These are phyloP conservation scores for Metarhizium sp. DNA, from an alignment of 2,329 filamentous ascomycete species.

Conservation along the genomic window DNA sequence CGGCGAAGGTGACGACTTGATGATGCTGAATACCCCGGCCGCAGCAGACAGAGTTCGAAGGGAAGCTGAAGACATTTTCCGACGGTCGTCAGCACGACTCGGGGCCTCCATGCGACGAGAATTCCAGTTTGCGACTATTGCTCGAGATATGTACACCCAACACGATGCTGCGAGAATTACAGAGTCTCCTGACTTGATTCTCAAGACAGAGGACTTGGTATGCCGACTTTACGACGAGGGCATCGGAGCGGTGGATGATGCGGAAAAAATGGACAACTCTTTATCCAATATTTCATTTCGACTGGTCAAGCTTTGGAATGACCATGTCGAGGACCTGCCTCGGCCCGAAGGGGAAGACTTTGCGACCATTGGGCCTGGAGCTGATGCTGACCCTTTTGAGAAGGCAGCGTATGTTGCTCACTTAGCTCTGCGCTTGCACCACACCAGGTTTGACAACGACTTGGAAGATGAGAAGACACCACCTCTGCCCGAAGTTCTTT, in stretches of 20 bases:
- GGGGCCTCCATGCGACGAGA: constrained; percentile 35
- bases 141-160: constrained; percentile 55
- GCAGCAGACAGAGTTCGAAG: constrained; percentile 41
- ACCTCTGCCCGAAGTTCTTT: constrained; percentile 65
- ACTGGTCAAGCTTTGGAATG: constrained; percentile 47
- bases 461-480: constrained; percentile 30
- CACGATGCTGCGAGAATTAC: constrained; percentile 49
- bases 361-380: constrained; percentile 56
- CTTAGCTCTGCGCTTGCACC: constrained; percentile 69
- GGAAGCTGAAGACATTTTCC: constrained; percentile 48
- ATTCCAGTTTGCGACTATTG: constrained; percentile 60
- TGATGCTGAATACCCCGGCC: constrained; percentile 46
- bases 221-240: constrained; percentile 55
- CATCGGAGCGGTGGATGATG: constrained; percentile 45
- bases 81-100: constrained; percentile 39
- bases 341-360: constrained; percentile 42
- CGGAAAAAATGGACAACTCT: constrained; percentile 45
- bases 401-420: constrained; percentile 74
- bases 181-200: constrained; percentile 63
- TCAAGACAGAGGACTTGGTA: constrained; percentile 66
- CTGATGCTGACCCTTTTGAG: constrained; percentile 52
- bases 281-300: constrained; percentile 43
- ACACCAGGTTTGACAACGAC: constrained; percentile 41
- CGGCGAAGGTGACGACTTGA: constrained; percentile 39
- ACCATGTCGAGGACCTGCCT: constrained; percentile 39